A percentile compares a stretch with the other conserved stretches of the same genome.
These are phyloP conservation scores for Conoideocrella luteorostrata DNA, from an alignment of 2,329 filamentous ascomycete species.

Conservation along the genomic window DNA sequence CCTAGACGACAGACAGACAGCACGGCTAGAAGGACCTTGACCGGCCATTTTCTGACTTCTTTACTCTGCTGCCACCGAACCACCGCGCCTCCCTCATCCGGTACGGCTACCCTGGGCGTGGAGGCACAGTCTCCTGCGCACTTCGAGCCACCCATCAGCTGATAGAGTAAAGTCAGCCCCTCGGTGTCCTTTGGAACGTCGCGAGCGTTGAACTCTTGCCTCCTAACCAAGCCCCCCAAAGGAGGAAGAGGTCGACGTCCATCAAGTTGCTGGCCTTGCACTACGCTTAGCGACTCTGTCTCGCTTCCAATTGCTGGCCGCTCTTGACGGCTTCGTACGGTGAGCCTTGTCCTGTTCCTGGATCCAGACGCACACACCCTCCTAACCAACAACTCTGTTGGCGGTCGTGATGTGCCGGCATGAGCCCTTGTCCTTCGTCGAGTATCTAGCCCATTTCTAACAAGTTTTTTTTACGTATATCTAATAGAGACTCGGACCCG, in stretches of 20 bases:
- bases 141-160: not conserved
- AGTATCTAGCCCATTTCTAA: not conserved
- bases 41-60: not conserved
- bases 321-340: slow-evolving; percentile 4
- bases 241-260: not conserved
- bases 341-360: slow-evolving; percentile 3
- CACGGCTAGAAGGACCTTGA: slow-evolving; percentile 1
- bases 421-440: slow-evolving; percentile 1
- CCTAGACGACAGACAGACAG: slow-evolving; percentile 3
- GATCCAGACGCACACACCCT: not conserved
- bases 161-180: not conserved
- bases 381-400: not conserved
- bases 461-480: not conserved
- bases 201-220: not conserved
- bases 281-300: slow-evolving; percentile 4
- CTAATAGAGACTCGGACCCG: not conserved
- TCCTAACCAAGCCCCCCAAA: not conserved
- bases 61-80: not conserved
- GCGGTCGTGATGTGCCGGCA: not conserved
- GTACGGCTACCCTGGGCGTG: slow-evolving; percentile 1
- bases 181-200: not conserved
- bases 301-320: slow-evolving; percentile 5
- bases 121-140: not conserved
- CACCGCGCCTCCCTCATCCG: slow-evolving; percentile 1
- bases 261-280: not conserved